Evolutionary conservation across 106 monocot species (phyloP).

Genomic region (Platanthera guangdongensis): DNA sequence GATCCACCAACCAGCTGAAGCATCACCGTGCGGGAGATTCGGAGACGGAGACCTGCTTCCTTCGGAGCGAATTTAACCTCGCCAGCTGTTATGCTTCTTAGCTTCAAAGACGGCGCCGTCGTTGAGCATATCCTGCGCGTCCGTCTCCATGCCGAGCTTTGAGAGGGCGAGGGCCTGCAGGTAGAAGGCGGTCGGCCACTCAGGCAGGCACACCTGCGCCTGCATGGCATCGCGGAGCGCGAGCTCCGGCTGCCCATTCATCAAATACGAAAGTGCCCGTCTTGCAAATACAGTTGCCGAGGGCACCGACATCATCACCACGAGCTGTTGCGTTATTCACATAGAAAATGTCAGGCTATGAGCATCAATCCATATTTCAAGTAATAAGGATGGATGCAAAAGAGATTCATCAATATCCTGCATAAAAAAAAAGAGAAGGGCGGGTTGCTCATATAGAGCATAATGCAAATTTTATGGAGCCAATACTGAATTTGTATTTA

Average conservation of each 20-base stretch:
- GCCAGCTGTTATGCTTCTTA: conserved; percentile 75
- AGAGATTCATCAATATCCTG: too few relatives aligned
- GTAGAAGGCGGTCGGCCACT: conserved; percentile 97
- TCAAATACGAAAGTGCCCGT: conserved; percentile 81
- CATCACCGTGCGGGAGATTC: not conserved
- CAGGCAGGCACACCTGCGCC: conserved; percentile 92
- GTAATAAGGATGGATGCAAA: too few relatives aligned
- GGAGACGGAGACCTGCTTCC: not conserved
- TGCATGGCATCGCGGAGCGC: conserved; percentile 97
- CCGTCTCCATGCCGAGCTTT: conserved; percentile 94
- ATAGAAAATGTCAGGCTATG: not conserved
- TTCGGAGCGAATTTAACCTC: conserved; percentile 4
- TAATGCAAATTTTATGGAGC: too few relatives aligned
- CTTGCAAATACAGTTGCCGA: conserved; percentile 89
- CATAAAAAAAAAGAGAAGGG: too few relatives aligned
- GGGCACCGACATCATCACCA: conserved; percentile 82
- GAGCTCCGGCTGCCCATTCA: conserved; percentile 84
- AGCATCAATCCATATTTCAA: not conserved
- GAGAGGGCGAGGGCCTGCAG: conserved; percentile 95
- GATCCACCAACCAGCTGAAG: not conserved
- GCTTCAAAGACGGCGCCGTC: conserved; percentile 93
- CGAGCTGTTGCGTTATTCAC: conserved; percentile 45
- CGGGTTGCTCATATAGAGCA: too few relatives aligned
- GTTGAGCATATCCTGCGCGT: conserved; percentile 97
- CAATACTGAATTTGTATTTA: too few relatives aligned